Percentiles rank a stretch among this genome's conserved stretches.
These are phyloP conservation scores for Symbiodinium pilosum DNA, from an alignment of 73 alveolate species.

Conservation along the genomic window DNA sequence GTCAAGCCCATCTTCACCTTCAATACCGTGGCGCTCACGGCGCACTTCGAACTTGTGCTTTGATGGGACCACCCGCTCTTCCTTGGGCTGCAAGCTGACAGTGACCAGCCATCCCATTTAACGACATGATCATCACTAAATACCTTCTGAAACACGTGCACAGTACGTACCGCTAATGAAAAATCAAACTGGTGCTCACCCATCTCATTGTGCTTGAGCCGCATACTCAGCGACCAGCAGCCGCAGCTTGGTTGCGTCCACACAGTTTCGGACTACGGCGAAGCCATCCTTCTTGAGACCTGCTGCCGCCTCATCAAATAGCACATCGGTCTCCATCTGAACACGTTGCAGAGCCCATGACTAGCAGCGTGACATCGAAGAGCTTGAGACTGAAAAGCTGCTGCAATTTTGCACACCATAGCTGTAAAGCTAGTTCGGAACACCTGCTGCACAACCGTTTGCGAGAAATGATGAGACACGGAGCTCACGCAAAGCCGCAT, in stretches of 20 bases:
- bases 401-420: too few species aligned
- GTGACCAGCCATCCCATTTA: too few species aligned
- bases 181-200: too few species aligned
- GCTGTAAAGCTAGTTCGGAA: too few species aligned
- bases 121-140: too few species aligned
- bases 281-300: not conserved
- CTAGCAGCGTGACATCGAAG: too few species aligned
- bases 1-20: slow-evolving; percentile 8
- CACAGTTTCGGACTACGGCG: not conserved
- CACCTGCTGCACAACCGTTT: too few species aligned
- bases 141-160: too few species aligned
- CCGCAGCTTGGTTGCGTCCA: not conserved
- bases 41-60: not conserved
- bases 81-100: not conserved
- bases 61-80: not conserved
- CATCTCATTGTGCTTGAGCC: not conserved
- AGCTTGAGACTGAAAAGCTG: too few species aligned
- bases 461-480: too few species aligned
- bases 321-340: not conserved
- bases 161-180: too few species aligned
- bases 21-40: not conserved
- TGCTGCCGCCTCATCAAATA: not conserved
- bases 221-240: not conserved
- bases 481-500: too few species aligned
- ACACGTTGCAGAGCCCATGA: not conserved